These are phyloP conservation scores for Termitomyces sp. DNA, from an alignment of 768 basidiomycete genomes.

Conservation along the genomic window DNA sequence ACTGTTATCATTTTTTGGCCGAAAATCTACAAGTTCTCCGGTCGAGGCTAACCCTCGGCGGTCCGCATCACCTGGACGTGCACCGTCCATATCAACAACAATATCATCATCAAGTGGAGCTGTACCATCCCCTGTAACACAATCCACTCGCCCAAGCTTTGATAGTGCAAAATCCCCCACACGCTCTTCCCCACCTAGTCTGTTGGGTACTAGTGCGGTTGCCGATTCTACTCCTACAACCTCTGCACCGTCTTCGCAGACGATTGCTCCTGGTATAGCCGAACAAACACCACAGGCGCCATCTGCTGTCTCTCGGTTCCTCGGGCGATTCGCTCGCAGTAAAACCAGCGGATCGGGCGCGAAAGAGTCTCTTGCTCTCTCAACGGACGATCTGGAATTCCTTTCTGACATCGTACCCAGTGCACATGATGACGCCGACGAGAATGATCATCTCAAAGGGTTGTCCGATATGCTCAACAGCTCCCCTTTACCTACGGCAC, in stretches of 20 bases:
- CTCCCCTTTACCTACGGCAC: conserved; percentile 36
- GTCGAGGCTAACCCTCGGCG: conserved; percentile 14
- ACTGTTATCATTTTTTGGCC: conserved; percentile 73
- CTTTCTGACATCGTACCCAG: conserved; percentile 69
- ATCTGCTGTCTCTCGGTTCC: conserved; percentile 82
- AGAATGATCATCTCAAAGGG: conserved; percentile 32
- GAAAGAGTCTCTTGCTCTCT: conserved; percentile 65
- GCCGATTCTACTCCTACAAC: not conserved
- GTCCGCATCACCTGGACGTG: conserved; percentile 15
- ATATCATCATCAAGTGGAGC: conserved; percentile 2
- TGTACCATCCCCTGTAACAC: conserved; percentile 18
- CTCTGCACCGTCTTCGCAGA: conserved; percentile 13
- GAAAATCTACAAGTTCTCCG: conserved; percentile 26
- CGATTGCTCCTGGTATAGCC: conserved; percentile 17
- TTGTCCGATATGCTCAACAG: conserved; percentile 43
- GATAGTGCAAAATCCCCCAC: conserved; percentile 17
- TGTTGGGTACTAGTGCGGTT: conserved; percentile 8
- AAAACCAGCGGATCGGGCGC: conserved; percentile 34
- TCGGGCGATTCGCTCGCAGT: conserved; percentile 68
- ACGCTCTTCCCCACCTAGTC: conserved; percentile 12
- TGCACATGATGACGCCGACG: conserved; percentile 40
- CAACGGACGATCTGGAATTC: conserved; percentile 80
- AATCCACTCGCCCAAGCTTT: conserved; percentile 25
- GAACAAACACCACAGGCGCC: conserved; percentile 34
- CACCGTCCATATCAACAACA: conserved; percentile 7